These are phyloP conservation scores for Globisporangium paroecandrum DNA, from an alignment of 352 stramenopile genomes.

Conservation along the genomic window DNA sequence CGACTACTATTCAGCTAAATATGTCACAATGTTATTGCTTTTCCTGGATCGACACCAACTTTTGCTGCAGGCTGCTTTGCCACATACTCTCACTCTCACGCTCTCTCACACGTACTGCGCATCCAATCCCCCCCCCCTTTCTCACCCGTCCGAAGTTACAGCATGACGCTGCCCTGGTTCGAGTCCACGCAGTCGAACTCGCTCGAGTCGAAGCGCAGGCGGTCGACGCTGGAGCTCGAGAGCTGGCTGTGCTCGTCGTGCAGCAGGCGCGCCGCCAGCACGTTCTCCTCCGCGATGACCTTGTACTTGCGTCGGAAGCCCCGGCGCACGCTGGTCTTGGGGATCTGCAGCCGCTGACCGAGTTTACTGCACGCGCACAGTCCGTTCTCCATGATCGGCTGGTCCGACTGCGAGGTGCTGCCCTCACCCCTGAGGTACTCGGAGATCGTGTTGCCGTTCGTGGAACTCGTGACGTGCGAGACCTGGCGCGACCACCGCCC, in stretches of 20 bases:
- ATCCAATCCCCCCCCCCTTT: background rate
- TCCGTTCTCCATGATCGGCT: conserved; percentile 40
- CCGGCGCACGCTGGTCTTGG: conserved; percentile 27
- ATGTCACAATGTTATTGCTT: too few relatives aligned
- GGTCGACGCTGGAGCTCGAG: conserved; percentile 17
- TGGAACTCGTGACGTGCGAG: conserved; percentile 42
- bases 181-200: conserved; percentile 49
- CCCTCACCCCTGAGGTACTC: conserved; percentile 14
- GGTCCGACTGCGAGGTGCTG: conserved; percentile 38
- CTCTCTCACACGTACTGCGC: background rate
- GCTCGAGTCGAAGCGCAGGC: conserved; percentile 19
- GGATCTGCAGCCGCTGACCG: conserved; percentile 44
- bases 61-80: too few relatives aligned
- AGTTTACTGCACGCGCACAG: conserved; percentile 53
- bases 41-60: too few relatives aligned
- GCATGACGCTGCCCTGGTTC: conserved; percentile 6
- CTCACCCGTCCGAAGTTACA: background rate
- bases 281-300: conserved; percentile 23
- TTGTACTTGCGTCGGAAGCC: conserved; percentile 37
- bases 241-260: conserved; percentile 29
- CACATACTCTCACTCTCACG: too few relatives aligned
- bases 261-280: conserved; percentile 47
- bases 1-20: too few relatives aligned
- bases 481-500: conserved; percentile 18
- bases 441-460: conserved; percentile 28